Evolutionary conservation across 2,329 filamentous ascomycete species (phyloP).

Genomic region (Stemphylium lycopersici): DNA sequence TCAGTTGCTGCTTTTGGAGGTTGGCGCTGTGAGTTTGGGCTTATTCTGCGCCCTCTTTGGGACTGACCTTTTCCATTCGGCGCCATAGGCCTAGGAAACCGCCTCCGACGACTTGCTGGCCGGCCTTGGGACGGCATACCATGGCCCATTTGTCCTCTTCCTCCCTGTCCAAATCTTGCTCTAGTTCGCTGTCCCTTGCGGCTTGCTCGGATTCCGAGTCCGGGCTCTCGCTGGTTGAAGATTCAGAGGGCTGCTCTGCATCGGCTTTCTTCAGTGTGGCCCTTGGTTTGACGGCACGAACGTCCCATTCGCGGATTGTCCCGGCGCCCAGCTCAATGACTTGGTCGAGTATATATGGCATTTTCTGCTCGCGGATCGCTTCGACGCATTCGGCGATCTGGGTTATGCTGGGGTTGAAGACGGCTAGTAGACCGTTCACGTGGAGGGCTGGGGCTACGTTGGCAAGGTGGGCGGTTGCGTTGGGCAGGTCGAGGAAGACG

Average conservation of each 20-base stretch:
- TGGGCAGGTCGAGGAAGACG: slow-evolving; percentile 76
- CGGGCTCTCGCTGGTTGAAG: slow-evolving; percentile 12
- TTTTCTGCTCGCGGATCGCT: slow-evolving; percentile 57
- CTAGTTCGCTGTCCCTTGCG: slow-evolving; percentile 38
- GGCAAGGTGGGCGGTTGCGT: slow-evolving; percentile 60
- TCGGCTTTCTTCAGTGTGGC: slow-evolving; percentile 36
- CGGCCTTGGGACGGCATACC: slow-evolving; percentile 48
- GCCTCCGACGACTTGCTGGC: slow-evolving; percentile 43
- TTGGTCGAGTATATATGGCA: slow-evolving; percentile 65
- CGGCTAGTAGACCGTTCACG: slow-evolving; percentile 67
- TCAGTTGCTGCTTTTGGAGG: too few relatives aligned
- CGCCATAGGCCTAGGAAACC: slow-evolving; percentile 48
- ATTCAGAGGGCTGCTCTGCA: slow-evolving; percentile 15
- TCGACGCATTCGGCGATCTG: slow-evolving; percentile 72
- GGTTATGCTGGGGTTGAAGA: slow-evolving; percentile 80
- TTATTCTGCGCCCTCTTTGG: background rate
- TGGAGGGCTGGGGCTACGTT: slow-evolving; percentile 64
- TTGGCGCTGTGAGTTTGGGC: background rate
- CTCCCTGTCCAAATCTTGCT: slow-evolving; percentile 30
- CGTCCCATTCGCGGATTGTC: slow-evolving; percentile 69
- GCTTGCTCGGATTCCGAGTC: slow-evolving; percentile 30
- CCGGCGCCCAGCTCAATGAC: slow-evolving; percentile 64
- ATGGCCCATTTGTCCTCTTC: slow-evolving; percentile 43
- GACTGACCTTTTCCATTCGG: slow-evolving; percentile 33
- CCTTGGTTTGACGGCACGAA: slow-evolving; percentile 58